Conservation (phyloP, 208 protist species). For the Angomonas ambiguus region DNA sequence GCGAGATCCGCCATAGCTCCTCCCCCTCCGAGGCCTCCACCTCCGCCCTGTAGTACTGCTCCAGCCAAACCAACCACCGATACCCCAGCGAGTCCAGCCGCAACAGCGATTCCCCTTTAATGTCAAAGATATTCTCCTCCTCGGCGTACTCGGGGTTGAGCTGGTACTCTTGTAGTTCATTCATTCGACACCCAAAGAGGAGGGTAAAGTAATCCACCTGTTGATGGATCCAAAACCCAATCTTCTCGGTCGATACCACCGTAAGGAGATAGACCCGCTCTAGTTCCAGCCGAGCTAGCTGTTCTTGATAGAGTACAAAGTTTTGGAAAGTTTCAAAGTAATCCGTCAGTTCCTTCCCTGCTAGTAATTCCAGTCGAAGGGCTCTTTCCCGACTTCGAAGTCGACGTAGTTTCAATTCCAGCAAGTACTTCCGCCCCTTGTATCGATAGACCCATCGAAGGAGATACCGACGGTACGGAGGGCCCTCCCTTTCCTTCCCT, state of each 20-base stretch:
- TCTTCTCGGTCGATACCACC: constrained; percentile 29
- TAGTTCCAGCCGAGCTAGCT: constrained; percentile 31
- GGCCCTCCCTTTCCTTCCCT: too few relatives aligned
- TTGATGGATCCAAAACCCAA: constrained; percentile 28
- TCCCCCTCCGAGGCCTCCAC: constrained; percentile 14
- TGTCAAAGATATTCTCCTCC: background rate
- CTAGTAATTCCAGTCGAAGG: background rate
- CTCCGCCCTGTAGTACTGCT: constrained; percentile 12
- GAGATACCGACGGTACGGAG: background rate
- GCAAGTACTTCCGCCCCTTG: background rate
- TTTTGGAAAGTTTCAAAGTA: background rate
- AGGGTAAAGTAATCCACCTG: constrained; percentile 39
- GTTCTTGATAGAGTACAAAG: constrained; percentile 21
- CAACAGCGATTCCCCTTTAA: constrained; percentile 1
- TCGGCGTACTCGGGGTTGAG: constrained; percentile 3
- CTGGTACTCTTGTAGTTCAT: constrained; percentile 12
- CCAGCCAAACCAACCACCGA: background rate
- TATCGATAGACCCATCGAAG: background rate
- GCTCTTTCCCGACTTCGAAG: background rate
- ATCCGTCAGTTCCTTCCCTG: background rate
- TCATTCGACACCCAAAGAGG: constrained; percentile 55
- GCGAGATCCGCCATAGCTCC: background rate
- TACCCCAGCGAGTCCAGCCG: constrained; percentile 8
- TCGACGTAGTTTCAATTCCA: background rate
- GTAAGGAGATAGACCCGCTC: constrained; percentile 26